Conservation (phyloP, 2,329 filamentous ascomycete species). For the Aureobasidium sp. region DNA sequence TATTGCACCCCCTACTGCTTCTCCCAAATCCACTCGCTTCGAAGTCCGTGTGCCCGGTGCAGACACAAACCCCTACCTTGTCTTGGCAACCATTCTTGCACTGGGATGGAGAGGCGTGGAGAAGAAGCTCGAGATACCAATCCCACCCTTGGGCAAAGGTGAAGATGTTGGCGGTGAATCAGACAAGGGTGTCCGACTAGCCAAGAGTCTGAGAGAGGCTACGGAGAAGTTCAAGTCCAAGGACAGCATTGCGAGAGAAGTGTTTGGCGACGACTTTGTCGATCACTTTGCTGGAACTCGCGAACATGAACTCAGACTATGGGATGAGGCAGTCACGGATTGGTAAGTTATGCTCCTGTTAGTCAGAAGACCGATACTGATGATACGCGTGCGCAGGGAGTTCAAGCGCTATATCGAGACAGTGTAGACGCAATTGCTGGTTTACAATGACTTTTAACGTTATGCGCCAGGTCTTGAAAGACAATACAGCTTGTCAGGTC, state of each 20-base stretch:
- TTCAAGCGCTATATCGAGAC: constrained; percentile 35
- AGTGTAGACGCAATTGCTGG: constrained; percentile 21
- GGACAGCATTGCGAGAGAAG: constrained; percentile 83
- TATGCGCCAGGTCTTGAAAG: background rate
- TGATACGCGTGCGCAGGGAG: constrained; percentile 25
- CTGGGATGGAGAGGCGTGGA: constrained; percentile 88
- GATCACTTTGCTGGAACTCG: constrained; percentile 91
- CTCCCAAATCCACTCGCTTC: constrained; percentile 79
- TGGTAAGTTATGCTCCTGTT: constrained; percentile 56
- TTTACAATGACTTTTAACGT: background rate
- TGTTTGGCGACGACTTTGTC: constrained; percentile 91
- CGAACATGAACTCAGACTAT: constrained; percentile 82
- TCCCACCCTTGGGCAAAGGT: constrained; percentile 77
- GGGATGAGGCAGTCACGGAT: constrained; percentile 95
- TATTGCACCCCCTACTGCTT: constrained; percentile 80
- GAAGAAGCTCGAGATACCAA: constrained; percentile 77
- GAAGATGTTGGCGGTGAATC: constrained; percentile 67
- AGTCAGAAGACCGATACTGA: background rate
- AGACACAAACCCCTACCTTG: constrained; percentile 82
- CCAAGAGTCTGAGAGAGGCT: constrained; percentile 80
- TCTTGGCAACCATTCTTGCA: constrained; percentile 77
- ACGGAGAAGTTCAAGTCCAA: constrained; percentile 68
- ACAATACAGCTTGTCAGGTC: no score
- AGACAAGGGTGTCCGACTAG: constrained; percentile 70
- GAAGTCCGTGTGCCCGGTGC: constrained; percentile 93